A percentile compares a stretch with the other conserved stretches of the same genome.
Evolutionary conservation across 306 rosid species (phyloP).

Genomic region (Luffa aegyptiaca): DNA sequence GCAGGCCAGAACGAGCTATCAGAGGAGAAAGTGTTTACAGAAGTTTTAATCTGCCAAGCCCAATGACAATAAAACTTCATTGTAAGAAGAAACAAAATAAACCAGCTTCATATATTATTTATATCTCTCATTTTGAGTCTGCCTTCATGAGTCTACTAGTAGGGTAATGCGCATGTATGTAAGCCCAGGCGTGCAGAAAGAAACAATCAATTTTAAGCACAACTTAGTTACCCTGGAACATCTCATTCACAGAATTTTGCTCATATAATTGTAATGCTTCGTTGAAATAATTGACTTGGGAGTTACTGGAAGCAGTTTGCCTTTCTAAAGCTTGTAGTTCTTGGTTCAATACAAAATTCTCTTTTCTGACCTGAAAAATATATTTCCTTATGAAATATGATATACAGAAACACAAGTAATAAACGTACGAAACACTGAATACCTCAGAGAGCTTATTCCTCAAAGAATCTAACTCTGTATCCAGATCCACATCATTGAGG

Average conservation of each 20-base stretch:
- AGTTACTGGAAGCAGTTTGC: constrained; percentile 25
- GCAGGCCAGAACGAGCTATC: neutral
- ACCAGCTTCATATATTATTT: neutral
- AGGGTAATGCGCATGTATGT: neutral
- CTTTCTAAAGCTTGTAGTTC: constrained; percentile 55
- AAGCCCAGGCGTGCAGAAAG: neutral
- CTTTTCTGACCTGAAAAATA: constrained; percentile 47
- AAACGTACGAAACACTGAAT: neutral
- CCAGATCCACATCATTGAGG: constrained; percentile 33
- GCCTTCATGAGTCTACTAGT: neutral
- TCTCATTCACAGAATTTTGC: constrained; percentile 20
- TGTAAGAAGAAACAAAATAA: neutral
- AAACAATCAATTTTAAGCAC: neutral
- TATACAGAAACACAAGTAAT: neutral
- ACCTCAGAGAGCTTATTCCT: constrained; percentile 53
- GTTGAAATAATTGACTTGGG: constrained; percentile 31
- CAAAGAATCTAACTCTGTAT: constrained; percentile 52
- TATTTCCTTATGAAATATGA: neutral
- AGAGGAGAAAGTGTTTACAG: neutral
- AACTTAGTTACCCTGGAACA: constrained; percentile 57
- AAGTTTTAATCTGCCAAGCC: neutral
- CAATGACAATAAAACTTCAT: neutral
- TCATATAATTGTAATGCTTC: constrained; percentile 36
- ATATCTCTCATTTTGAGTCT: neutral
- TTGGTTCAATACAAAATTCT: constrained; percentile 45